Base-by-base conservation (phyloP, 768 basidiomycete genomes). In the Leccinum rimulosum region DNA sequence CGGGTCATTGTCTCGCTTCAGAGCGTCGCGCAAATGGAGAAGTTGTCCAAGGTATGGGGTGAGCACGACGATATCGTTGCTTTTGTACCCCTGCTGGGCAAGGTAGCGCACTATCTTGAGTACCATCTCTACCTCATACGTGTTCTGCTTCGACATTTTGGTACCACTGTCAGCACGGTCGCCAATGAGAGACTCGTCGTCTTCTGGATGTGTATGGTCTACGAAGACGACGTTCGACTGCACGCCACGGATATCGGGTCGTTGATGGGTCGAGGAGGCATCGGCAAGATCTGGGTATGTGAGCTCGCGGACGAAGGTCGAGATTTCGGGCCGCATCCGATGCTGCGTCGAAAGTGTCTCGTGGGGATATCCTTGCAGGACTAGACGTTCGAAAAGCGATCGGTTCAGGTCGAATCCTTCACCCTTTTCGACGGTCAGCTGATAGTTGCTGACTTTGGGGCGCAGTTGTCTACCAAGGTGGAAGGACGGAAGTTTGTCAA, bases 301-400 rank as follows among this genome's bases (percentile, higher is more conserved):
- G n/a, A 89, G 78, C 6, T 75, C 65, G 10, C 88, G 80, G 36
- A 89, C 79, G 14, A 88, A 75, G 0, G 76, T 64, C 6, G 88
- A 86, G 8, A 89, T 88, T 59, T 89, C 85, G 0, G 88, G 88
- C 1, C 88, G 78, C 88, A 89, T 89, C 28, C 88, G 82, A 64
- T 89, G 88, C 60, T 89, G 88, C 36, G 77, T 67, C 1, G 66
- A 69, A 12, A 89, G 79, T 0, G 77, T 83, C 52, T 73, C 66
- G 60, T 89, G 87, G 0, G 88, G 87, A 62, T 83, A 89, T 0
- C 79, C 82, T 55, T 78, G 78, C 4, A 84, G 69, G 8, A 88
- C 82, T 0, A 88, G 79, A 12, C 87, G 82, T 61, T 89, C 88
- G 62, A 89, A 89, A 0, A 89, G 75, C 0, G 85, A 87, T 43